Evolutionary conservation across 1,284 basidiomycete genomes (phyloP).

Genomic region (Sphaerobolus stellatus): DNA sequence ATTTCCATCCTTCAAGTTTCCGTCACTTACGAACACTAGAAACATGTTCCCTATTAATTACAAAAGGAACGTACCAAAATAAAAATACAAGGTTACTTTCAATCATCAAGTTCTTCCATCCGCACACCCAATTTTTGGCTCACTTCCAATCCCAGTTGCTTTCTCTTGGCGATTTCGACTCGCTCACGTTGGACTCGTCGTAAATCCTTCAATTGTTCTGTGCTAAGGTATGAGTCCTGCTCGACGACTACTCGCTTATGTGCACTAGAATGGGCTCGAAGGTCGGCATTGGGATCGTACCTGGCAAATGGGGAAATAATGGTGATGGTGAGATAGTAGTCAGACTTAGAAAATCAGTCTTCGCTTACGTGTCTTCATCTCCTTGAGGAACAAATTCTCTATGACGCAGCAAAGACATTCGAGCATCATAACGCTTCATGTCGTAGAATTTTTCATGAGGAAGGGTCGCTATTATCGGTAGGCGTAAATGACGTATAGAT

Average conservation of each 20-base stretch:
- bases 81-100: background rate
- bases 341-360: background rate
- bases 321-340: background rate
- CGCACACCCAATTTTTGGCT: slow-evolving; percentile 78
- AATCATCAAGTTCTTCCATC: slow-evolving; percentile 67
- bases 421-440: slow-evolving; percentile 74
- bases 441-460: slow-evolving; percentile 92
- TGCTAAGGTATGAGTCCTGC: slow-evolving; percentile 69
- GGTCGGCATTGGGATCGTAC: slow-evolving; percentile 80
- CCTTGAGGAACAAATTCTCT: slow-evolving; percentile 74
- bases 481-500: background rate
- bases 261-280: slow-evolving; percentile 66
- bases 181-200: slow-evolving; percentile 80
- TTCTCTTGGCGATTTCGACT: slow-evolving; percentile 80
- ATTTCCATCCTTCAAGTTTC: too few species aligned
- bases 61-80: too few species aligned
- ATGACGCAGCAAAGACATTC: slow-evolving; percentile 77
- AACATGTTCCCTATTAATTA: too few species aligned
- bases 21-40: too few species aligned
- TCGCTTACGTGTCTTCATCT: slow-evolving; percentile 39
- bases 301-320: slow-evolving; percentile 10
- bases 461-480: slow-evolving; percentile 62
- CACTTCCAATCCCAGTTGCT: slow-evolving; percentile 77
- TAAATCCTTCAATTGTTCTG: slow-evolving; percentile 77
- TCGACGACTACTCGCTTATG: slow-evolving; percentile 65